A percentile compares a stretch with the other conserved stretches of the same genome.
Evolutionary conservation across 495 filamentous ascomycete species (phyloP).

Genomic region (Aspergillus kassunensis): DNA sequence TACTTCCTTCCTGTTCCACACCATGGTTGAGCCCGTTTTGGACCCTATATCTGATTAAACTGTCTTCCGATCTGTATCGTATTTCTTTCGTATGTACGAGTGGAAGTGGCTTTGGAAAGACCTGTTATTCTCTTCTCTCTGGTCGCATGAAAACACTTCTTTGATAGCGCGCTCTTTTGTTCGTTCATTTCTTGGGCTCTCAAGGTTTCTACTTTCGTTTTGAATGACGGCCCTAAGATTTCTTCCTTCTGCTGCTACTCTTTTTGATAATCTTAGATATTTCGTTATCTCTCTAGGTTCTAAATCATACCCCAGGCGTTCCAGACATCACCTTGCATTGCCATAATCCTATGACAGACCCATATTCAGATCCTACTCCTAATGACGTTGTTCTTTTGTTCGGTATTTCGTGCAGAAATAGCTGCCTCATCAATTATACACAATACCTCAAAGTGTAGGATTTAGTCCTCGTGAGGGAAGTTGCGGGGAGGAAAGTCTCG

Average conservation of each 20-base stretch:
- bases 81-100: constrained; percentile 32
- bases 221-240: constrained; percentile 7
- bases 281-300: constrained; percentile 13
- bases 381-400: too few relatives aligned
- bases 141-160: constrained; percentile 3
- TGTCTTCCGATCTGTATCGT: constrained; percentile 31
- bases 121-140: constrained; percentile 11
- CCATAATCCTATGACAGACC: too few relatives aligned
- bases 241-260: constrained; percentile 6
- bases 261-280: constrained; percentile 15
- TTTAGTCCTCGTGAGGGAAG: neutral
- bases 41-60: constrained; percentile 22
- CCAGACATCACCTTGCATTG: too few relatives aligned
- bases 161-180: constrained; percentile 8
- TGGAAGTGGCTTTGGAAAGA: constrained; percentile 28
- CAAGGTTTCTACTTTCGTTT: neutral
- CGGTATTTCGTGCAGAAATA: neutral
- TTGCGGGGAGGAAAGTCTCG: constrained; percentile 1
- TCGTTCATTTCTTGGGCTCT: constrained; percentile 1
- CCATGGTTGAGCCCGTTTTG: constrained; percentile 27
- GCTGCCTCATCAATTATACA: too few relatives aligned
- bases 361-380: too few relatives aligned
- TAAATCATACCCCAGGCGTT: constrained; percentile 23
- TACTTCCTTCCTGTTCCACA: constrained; percentile 27
- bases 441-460: too few relatives aligned